Evolutionary conservation across 768 basidiomycete species (phyloP).

Genomic region (Tricholoma furcatifolium): DNA sequence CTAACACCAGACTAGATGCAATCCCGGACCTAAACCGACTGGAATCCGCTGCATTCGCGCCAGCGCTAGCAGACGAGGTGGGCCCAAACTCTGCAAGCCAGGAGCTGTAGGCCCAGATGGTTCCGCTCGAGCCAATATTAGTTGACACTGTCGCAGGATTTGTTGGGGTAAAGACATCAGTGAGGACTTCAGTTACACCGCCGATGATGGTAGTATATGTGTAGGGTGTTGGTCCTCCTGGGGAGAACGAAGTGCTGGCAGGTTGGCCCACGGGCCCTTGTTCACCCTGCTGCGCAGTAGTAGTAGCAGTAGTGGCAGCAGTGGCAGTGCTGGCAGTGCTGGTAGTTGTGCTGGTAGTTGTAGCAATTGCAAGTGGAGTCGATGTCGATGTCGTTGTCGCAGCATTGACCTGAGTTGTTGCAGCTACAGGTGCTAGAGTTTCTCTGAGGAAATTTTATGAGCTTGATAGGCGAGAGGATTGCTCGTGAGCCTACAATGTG

Average conservation of each 20-base stretch:
- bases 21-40: background rate
- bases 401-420: constrained; percentile 14
- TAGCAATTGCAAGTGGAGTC: no score
- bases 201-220: constrained; percentile 47
- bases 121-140: constrained; percentile 27
- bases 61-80: constrained; percentile 10
- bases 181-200: constrained; percentile 32
- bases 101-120: constrained; percentile 32
- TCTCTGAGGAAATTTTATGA: constrained; percentile 11
- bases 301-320: constrained; percentile 19
- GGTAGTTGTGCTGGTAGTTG: no score
- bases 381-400: constrained; percentile 20
- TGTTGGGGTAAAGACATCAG: constrained; percentile 40
- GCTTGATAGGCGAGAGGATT: background rate
- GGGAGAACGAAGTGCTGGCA: constrained; percentile 30
- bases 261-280: constrained; percentile 62
- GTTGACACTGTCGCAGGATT: constrained; percentile 28
- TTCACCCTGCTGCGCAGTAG: constrained; percentile 25
- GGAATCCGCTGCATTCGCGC: background rate
- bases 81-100: constrained; percentile 30
- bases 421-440: constrained; percentile 19
- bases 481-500: constrained; percentile 10
- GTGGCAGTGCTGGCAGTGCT: no score
- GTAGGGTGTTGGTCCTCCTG: constrained; percentile 50
- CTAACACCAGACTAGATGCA: background rate